phyloP scores from a whole-genome alignment of 176 grass and related monocot genomes.

The Oryza punctata region DNA sequence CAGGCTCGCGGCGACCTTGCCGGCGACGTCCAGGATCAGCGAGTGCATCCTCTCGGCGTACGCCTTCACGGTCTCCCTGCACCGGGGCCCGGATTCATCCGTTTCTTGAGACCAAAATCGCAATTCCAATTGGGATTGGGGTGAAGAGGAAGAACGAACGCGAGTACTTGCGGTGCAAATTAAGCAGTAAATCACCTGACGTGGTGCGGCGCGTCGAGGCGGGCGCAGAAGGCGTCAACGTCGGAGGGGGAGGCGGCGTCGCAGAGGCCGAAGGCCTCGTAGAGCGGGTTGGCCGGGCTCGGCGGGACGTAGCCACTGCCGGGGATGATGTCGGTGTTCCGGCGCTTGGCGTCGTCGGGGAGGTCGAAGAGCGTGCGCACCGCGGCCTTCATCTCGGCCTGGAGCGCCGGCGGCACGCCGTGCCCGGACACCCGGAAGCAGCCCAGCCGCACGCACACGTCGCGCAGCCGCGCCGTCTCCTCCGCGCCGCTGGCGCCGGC shows the following conservation, averaged over 20 bases:
- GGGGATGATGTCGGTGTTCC: constrained; percentile 58
- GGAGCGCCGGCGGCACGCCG: constrained; percentile 50
- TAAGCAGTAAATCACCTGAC: constrained; percentile 40
- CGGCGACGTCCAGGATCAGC: constrained; percentile 52
- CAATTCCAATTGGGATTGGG: not conserved
- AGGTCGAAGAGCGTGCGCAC: constrained; percentile 74
- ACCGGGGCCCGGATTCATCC: not conserved
- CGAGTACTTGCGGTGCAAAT: not conserved
- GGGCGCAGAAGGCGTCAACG: constrained; percentile 68
- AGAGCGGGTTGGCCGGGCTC: constrained; percentile 62
- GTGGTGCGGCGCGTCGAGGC: constrained; percentile 56
- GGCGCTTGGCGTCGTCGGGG: constrained; percentile 72
- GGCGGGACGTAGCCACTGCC: constrained; percentile 73
- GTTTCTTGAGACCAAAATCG: not conserved
- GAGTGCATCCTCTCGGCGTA: constrained; percentile 62
- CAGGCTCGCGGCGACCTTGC: constrained; percentile 59
- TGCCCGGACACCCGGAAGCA: constrained; percentile 73
- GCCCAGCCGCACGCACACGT: constrained; percentile 46
- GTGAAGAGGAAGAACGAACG: not conserved
- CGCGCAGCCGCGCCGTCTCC: constrained; percentile 38
- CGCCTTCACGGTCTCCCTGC: constrained; percentile 50
- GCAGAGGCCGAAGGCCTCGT: constrained; percentile 68
- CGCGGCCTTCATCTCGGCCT: constrained; percentile 75
- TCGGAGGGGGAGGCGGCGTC: constrained; percentile 53
- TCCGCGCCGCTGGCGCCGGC: not conserved